These are phyloP conservation scores for Sugiyamaella mastotermitis DNA, from an alignment of 805 yeast genomes.

Conservation along the genomic window DNA sequence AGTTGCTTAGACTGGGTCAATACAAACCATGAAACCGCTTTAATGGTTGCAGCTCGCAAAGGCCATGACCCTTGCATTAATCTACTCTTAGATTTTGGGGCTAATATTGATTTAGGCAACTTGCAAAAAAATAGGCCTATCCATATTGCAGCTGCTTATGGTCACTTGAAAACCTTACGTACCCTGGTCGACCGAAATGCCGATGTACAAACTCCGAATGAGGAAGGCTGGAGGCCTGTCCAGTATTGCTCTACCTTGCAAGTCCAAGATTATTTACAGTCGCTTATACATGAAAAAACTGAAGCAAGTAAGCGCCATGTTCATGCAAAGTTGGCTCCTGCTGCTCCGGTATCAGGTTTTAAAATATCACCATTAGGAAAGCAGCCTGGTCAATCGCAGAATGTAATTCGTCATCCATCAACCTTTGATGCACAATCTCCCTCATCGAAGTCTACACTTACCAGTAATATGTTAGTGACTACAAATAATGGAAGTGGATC, in stretches of 20 bases:
- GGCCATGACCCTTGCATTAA: slow-evolving; percentile 61
- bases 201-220: slow-evolving; percentile 44
- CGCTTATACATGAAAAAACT: slow-evolving; percentile 20
- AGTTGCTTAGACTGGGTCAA: slow-evolving; percentile 54
- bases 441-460: neutral
- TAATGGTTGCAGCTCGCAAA: slow-evolving; percentile 59
- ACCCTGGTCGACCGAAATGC: slow-evolving; percentile 46
- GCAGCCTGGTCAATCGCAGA: slow-evolving; percentile 2
- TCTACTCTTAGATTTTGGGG: slow-evolving; percentile 65
- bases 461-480: neutral
- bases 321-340: slow-evolving; percentile 7
- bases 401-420: neutral
- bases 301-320: slow-evolving; percentile 15
- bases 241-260: slow-evolving; percentile 55
- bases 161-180: slow-evolving; percentile 51
- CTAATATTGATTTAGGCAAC: slow-evolving; percentile 69
- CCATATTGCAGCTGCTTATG: slow-evolving; percentile 74
- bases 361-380: neutral
- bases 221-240: slow-evolving; percentile 58
- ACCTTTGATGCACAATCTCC: neutral
- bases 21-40: slow-evolving; percentile 35
- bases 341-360: neutral
- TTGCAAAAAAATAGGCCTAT: slow-evolving; percentile 73
- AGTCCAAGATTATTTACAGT: slow-evolving; percentile 38
- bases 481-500: slow-evolving; percentile 1